phyloP scores from a whole-genome alignment of 2,329 filamentous ascomycete species.

The Sclerotinia nivalis region DNA sequence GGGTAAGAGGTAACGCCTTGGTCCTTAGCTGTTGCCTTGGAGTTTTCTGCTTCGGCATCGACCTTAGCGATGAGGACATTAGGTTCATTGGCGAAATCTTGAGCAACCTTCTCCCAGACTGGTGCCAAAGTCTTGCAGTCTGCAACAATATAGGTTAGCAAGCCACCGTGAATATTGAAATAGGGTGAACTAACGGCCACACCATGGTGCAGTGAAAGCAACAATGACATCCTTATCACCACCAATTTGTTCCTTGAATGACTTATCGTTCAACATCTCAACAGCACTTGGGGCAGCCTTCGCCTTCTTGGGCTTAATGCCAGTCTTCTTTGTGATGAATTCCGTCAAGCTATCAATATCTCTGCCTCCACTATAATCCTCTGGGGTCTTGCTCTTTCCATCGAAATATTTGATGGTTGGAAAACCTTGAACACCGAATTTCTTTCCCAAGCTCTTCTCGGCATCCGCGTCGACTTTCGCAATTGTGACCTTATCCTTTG shows the following conservation, averaged over 20 bases:
- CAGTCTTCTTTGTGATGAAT: slow-evolving; percentile 86
- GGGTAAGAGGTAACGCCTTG: slow-evolving; percentile 86
- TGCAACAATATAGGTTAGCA: slow-evolving; percentile 44
- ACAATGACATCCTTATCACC: slow-evolving; percentile 87
- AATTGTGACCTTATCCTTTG: slow-evolving; percentile 74
- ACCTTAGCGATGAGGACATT: slow-evolving; percentile 90
- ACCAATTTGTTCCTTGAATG: slow-evolving; percentile 77
- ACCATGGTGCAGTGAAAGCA: slow-evolving; percentile 98
- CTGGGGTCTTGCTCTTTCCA: slow-evolving; percentile 82
- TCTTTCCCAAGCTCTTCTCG: slow-evolving; percentile 79
- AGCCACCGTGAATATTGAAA: neutral
- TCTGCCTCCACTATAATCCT: slow-evolving; percentile 82
- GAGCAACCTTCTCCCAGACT: slow-evolving; percentile 82
- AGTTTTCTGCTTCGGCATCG: slow-evolving; percentile 84
- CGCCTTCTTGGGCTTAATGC: slow-evolving; percentile 75
- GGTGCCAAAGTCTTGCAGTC: slow-evolving; percentile 97
- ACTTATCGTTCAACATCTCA: slow-evolving; percentile 74
- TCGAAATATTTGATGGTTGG: slow-evolving; percentile 98
- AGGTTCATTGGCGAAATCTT: slow-evolving; percentile 75
- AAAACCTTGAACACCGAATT: slow-evolving; percentile 90
- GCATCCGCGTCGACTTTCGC: slow-evolving; percentile 96
- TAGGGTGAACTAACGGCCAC: slow-evolving; percentile 70
- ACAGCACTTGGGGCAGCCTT: slow-evolving; percentile 72
- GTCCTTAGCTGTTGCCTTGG: slow-evolving; percentile 73
- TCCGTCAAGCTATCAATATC: slow-evolving; percentile 81